Base-by-base conservation (phyloP, 768 basidiomycete species). In the Hemileccinum rubropunctum region DNA sequence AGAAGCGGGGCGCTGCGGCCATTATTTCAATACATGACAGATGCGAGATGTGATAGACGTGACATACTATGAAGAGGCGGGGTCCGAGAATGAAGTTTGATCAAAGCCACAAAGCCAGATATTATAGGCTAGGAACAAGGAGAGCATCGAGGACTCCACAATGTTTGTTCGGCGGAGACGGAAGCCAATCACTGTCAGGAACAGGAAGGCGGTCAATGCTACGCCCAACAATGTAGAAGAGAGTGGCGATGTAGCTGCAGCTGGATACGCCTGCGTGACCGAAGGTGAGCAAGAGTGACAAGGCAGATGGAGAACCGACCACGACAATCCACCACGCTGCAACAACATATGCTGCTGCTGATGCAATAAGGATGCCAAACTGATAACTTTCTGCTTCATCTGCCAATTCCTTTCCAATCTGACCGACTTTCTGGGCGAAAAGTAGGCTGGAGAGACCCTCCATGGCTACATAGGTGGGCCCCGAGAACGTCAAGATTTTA, bases 101-200 rank as follows among this genome's bases (percentile, higher is more conserved):
- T 88, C 86, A 57, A 88, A 85, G 15, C 88, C 88, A 61, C 90
- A 91, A 30, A 93, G 75, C 92, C 92, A 94, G 30, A 94, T 80
- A 56, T 91, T 91, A 67, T 91, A 93, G 6, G 91, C 90, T 36
- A 97, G 80, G 66, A 95, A 91, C 23, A 95, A 74, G 3, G 91
- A 86, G 23, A 98, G 81, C 42, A 89, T 83, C 3, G 88, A 85
- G 3, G 92, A 92, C 67, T 98, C 95, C 48, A 97, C 86, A 42
- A 95, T 88, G 60, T 95, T 95, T 36, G 94, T 95, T 45, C 91
- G 79, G 47, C 91, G 82, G 54, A 94, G 68, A 8, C 82, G 83
- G 67, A 98, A 95, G 6, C 95, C 95, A 55, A 98, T 95, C 58
- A 89, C 76, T 1, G 93, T 93, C 36, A 97, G 76, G 71, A 97